phyloP scores from a whole-genome alignment of 1,284 basidiomycete species.

The Cutaneotrichosporon mucoides region DNA sequence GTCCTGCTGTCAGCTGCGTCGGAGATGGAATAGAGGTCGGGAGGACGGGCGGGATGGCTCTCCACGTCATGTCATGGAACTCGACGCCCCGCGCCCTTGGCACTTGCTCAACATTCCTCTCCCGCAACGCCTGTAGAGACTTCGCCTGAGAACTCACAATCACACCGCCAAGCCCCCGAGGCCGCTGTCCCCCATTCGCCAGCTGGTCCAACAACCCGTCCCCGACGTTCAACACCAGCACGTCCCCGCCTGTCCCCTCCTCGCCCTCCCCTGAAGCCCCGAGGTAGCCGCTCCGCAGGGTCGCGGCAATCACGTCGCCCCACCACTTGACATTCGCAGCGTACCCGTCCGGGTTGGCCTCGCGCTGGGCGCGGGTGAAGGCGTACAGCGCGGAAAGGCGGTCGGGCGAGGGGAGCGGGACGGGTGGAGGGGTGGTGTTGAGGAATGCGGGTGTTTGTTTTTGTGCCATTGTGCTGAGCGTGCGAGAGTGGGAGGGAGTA shows the following conservation, averaged over 20 bases:
- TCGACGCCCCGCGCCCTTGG: too few species aligned
- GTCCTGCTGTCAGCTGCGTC: slow-evolving; percentile 21
- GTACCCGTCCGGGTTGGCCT: slow-evolving; percentile 78
- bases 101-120: too few species aligned
- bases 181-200: slow-evolving; percentile 55
- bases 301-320: slow-evolving; percentile 63
- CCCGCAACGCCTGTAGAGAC: too few species aligned
- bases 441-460: slow-evolving; percentile 22
- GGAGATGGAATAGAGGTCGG: not conserved
- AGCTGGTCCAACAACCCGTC: slow-evolving; percentile 60
- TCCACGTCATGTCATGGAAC: too few species aligned
- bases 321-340: slow-evolving; percentile 82
- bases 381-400: slow-evolving; percentile 82
- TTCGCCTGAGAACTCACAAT: slow-evolving; percentile 59
- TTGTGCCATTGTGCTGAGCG: slow-evolving; percentile 1
- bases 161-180: slow-evolving; percentile 72
- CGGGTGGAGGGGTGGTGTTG: slow-evolving; percentile 16
- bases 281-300: slow-evolving; percentile 58
- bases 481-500: not conserved
- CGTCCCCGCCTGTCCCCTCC: slow-evolving; percentile 42
- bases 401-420: slow-evolving; percentile 46
- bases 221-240: slow-evolving; percentile 64
- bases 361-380: slow-evolving; percentile 75
- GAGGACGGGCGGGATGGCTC: too few species aligned
- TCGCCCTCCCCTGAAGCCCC: too few species aligned